Percentiles rank a stretch among this genome's conserved stretches.
Conservation (phyloP, 192 early-diverging fungal species). For the Podila epigama region DNA sequence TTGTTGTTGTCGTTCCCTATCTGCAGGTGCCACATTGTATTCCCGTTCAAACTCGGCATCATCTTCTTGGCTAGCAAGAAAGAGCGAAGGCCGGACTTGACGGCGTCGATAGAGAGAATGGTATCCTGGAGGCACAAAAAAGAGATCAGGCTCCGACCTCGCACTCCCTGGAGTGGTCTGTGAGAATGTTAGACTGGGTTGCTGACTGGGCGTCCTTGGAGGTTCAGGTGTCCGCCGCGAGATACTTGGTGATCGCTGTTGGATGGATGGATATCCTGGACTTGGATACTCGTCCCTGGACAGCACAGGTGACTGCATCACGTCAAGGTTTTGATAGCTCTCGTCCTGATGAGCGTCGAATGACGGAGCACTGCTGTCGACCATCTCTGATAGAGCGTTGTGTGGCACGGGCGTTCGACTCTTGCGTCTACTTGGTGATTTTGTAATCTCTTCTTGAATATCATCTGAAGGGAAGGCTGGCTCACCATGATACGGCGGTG, state of each 20-base stretch:
- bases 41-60: conserved; percentile 32
- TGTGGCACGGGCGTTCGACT: no score
- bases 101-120: conserved; percentile 33
- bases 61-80: conserved; percentile 40
- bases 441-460: not conserved
- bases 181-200: conserved; percentile 35
- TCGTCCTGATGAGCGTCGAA: not conserved
- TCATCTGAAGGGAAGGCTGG: not conserved
- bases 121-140: conserved; percentile 32
- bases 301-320: not conserved
- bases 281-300: not conserved
- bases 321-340: no score
- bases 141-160: conserved; percentile 18
- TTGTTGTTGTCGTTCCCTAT: not conserved
- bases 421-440: no score
- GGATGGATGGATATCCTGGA: conserved; percentile 3
- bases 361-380: not conserved
- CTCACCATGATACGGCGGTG: not conserved
- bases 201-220: conserved; percentile 31
- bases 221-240: not conserved
- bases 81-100: not conserved
- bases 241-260: not conserved
- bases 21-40: conserved; percentile 9
- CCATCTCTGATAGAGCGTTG: no score
- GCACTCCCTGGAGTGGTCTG: conserved; percentile 30